Conservation (phyloP, 306 rosid genomes). For the Mucuna pruriens region DNA sequence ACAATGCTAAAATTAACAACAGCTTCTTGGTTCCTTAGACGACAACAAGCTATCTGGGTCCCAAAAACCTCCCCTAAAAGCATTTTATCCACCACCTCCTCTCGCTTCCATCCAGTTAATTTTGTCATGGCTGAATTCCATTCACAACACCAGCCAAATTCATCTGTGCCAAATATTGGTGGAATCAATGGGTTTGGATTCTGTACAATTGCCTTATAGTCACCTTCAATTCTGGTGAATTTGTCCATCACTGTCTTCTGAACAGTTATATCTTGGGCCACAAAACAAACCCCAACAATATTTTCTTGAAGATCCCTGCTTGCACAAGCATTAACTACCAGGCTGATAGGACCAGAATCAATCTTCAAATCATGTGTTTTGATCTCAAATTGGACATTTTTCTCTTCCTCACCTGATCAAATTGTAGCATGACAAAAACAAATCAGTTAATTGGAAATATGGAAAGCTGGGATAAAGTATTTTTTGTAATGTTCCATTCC, state of each 20-base stretch:
- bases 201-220: constrained; percentile 85
- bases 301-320: constrained; percentile 70
- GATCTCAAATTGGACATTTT: constrained; percentile 79
- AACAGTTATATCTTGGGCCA: constrained; percentile 85
- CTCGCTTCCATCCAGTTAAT: constrained; percentile 79
- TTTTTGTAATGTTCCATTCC: not conserved
- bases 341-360: constrained; percentile 70
- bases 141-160: constrained; percentile 93
- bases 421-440: constrained; percentile 18
- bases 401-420: constrained; percentile 78
- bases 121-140: constrained; percentile 87
- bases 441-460: constrained; percentile 5
- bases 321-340: constrained; percentile 89
- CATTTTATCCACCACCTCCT: constrained; percentile 77
- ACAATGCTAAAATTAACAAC: constrained; percentile 73
- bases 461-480: not conserved
- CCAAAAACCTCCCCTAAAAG: constrained; percentile 88
- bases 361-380: constrained; percentile 63
- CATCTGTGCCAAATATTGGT: constrained; percentile 84
- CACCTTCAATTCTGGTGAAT: constrained; percentile 87
- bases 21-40: constrained; percentile 81
- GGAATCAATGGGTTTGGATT: constrained; percentile 81
- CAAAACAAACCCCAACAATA: constrained; percentile 89
- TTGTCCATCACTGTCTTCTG: constrained; percentile 87
- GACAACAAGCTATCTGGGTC: constrained; percentile 60